Evolutionary conservation across 2,329 filamentous ascomycete species (phyloP).

Genomic region (Aspergillus sergii): DNA sequence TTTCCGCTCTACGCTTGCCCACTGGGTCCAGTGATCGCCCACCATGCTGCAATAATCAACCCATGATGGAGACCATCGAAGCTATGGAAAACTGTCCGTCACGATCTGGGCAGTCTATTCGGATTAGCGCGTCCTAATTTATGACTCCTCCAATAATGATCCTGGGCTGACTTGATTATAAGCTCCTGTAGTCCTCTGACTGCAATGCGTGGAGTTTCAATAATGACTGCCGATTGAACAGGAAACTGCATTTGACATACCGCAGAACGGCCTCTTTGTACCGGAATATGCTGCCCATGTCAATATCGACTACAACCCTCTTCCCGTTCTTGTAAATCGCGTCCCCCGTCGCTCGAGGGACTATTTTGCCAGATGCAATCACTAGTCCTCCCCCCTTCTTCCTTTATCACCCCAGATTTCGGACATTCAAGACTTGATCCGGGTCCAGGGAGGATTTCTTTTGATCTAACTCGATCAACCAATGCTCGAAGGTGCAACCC

Average conservation of each 20-base stretch:
- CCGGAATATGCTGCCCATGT: constrained; percentile 34
- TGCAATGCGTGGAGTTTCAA: constrained; percentile 20
- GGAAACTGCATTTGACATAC: constrained; percentile 20
- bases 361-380: constrained; percentile 42
- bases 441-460: constrained; percentile 37
- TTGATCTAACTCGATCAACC: constrained; percentile 37
- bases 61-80: constrained; percentile 36
- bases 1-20: constrained; percentile 28
- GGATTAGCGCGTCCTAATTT: constrained; percentile 40
- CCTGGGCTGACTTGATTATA: constrained; percentile 35
- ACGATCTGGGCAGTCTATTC: constrained; percentile 38
- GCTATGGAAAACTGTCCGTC: constrained; percentile 40
- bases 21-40: constrained; percentile 40
- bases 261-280: constrained; percentile 14
- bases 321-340: constrained; percentile 29
- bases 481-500: constrained; percentile 43
- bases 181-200: constrained; percentile 32
- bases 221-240: constrained; percentile 31
- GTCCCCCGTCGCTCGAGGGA: constrained; percentile 13
- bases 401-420: constrained; percentile 40
- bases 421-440: constrained; percentile 38
- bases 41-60: constrained; percentile 40
- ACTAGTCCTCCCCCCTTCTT: constrained; percentile 42
- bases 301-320: constrained; percentile 21
- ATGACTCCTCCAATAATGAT: constrained; percentile 42